Base-by-base conservation (phyloP, 2,329 filamentous ascomycete species). In the Cercospora beticola region DNA sequence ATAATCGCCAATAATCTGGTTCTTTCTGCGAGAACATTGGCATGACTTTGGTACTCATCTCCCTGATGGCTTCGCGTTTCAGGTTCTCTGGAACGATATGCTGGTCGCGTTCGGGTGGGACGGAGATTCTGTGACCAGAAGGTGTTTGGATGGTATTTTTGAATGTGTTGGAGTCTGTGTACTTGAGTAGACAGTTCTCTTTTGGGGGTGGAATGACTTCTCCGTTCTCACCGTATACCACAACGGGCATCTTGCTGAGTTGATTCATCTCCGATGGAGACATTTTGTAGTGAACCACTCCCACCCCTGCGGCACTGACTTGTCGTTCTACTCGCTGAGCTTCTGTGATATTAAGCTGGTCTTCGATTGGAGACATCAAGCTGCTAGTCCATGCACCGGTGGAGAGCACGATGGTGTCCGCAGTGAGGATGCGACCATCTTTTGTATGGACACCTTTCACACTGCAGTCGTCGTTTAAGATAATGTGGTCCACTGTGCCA, bases 361-460 rank as follows among this genome's bases (percentile, higher is more conserved):
- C 82, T 71, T 86, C 83, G 2, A 83, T 46, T 14, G 85, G 82
- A 2, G 83, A 83, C 65, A 89, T 81, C 28, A 89, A 73, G 46
- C 81, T 78, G 33, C 83, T 83, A 3, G 87, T 89, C 77, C 86
- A 85, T 2, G 87, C 86, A 4, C 87, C 87, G 1, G 87, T 85
- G 31, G 82, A 83, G 30, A 89, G 75, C 16, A 89, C 77, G 31
- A 87, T 78, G 72, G 85, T 85, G 64, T 86, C 83, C 1, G 87
- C 88, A 12, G 73, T 78, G 62, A 86, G 79, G 1, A 78, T 74
- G 23, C 79, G 76, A 1, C 86, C 87, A 70, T 82, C 80, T 43
- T 75, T 79, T 7, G 85, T 82, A 33, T 76, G 75, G 16, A 89
- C 83, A 18, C 88, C 88, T 0, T 65, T 62, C 4, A 80, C 54